Percentiles rank a stretch among this genome's conserved stretches.
Evolutionary conservation across 192 early-diverging fungal genomes (phyloP).

Genomic region (Umbelopsis sp.): DNA sequence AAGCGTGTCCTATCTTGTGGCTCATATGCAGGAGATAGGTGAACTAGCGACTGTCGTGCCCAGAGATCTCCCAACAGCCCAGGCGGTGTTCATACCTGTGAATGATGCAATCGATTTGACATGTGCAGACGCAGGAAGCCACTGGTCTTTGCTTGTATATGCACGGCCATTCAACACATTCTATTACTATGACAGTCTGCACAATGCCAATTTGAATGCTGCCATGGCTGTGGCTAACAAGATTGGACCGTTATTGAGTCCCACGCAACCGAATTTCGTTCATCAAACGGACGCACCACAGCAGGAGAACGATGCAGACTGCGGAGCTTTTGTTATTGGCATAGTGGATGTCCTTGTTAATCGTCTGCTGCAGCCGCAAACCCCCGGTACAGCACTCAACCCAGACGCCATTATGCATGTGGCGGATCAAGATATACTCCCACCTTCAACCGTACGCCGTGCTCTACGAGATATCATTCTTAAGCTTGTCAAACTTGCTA

Average conservation of each 20-base stretch:
- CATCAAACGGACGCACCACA: constrained; percentile 13
- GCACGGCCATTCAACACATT: constrained; percentile 15
- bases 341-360: constrained; percentile 10
- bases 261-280: neutral
- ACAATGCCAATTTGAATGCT: neutral
- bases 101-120: constrained; percentile 20
- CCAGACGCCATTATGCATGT: constrained; percentile 5
- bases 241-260: neutral
- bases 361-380: constrained; percentile 2
- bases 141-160: constrained; percentile 32
- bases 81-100: constrained; percentile 26
- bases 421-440: neutral
- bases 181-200: constrained; percentile 30
- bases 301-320: constrained; percentile 27
- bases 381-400: neutral
- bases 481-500: neutral
- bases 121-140: constrained; percentile 22
- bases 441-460: neutral
- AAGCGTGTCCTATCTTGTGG: constrained; percentile 20
- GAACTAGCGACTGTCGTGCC: constrained; percentile 21
- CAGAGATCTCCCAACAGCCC: neutral
- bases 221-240: neutral
- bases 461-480: neutral
- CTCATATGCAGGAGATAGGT: constrained; percentile 6
- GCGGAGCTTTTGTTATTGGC: constrained; percentile 23